Evolutionary conservation across 164 flowering plant genomes (phyloP), one percentile per base, ranked within the genome.

Genomic region (Sextonia rubra): DNA sequence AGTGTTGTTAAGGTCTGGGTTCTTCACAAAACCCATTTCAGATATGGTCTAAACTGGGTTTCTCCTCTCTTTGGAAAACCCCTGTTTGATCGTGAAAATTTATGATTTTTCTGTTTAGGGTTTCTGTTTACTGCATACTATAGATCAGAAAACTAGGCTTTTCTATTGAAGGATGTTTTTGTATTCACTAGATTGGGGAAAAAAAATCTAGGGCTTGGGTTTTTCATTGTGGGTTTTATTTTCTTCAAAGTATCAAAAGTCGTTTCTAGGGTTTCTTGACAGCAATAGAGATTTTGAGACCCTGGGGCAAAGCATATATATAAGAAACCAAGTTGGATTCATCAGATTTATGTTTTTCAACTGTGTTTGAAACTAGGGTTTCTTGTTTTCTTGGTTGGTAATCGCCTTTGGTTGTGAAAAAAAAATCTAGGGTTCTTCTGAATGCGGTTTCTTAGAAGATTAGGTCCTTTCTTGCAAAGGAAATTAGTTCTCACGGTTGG

Each of bases 1-100:
- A 47, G 62, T 56, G 12, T 63, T 47, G 25, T 12, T 5, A 58
- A 63, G 37, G 32, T 75, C 37, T 67, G 60, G 72, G 56, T 72
- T n/a, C n/a, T n/a, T n/a, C n/a, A n/a, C n/a, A n/a, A n/a, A n/a
- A n/a, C n/a, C n/a, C n/a, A n/a, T n/a, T n/a, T 37, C 44, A 37
- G 44, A 7, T 9, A 37, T 37, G 44, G 44, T 32, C 4, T 18
- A 56, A 60, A 30, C 1, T 24, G 30, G 22, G 27, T 69, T 69
- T 69, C 61, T 69, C 20, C 1, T 52, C 23, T 47, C 15, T 20
- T 20, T 37, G 7, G 23, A 24, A 29, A 24, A 5, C 44, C 24
- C 47, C 11, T 23, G 58, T 44, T 44, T 47, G 26, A 8, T 12
- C n/a, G 20, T 68, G 56, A 47, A 25, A 25, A 29, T 48, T 37